Evolutionary conservation across 78 protist genomes (phyloP).

Genomic region (Emiliania huxleyi): DNA sequence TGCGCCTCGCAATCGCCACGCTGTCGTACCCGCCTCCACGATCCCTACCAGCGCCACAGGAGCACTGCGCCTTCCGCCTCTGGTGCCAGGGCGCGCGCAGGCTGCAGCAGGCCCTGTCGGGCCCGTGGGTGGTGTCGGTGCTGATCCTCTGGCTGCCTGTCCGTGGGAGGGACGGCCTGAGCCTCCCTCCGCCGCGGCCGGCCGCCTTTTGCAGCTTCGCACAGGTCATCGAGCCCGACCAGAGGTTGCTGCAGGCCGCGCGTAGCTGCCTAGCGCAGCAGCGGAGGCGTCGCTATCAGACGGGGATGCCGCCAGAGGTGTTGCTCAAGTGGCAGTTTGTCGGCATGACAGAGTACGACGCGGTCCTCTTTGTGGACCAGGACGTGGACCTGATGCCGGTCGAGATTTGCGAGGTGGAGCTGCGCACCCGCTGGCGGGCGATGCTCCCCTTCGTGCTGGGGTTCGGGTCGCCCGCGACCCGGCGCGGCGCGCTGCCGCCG

Average conservation of each 20-base stretch:
- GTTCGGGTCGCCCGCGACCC: too few species aligned
- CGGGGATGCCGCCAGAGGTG: background rate
- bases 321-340: background rate
- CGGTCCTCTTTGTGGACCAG: background rate
- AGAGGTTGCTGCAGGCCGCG: too few species aligned
- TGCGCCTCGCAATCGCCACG: too few species aligned
- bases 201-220: too few species aligned
- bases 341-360: background rate
- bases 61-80: background rate
- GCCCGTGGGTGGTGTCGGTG: background rate
- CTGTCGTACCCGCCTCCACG: too few species aligned
- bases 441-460: background rate
- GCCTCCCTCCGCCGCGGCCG: too few species aligned
- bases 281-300: background rate
- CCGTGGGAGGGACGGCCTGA: background rate
- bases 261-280: too few species aligned
- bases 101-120: background rate
- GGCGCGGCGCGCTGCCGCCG: too few species aligned
- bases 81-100: slow-evolving; percentile 9
- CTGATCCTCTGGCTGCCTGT: background rate
- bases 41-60: too few species aligned
- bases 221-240: too few species aligned
- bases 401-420: background rate
- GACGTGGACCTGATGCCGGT: background rate
- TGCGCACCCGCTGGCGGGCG: background rate